Evolutionary conservation across 345 rosid species (phyloP).

Genomic region (Eucalyptus polyanthemos): DNA sequence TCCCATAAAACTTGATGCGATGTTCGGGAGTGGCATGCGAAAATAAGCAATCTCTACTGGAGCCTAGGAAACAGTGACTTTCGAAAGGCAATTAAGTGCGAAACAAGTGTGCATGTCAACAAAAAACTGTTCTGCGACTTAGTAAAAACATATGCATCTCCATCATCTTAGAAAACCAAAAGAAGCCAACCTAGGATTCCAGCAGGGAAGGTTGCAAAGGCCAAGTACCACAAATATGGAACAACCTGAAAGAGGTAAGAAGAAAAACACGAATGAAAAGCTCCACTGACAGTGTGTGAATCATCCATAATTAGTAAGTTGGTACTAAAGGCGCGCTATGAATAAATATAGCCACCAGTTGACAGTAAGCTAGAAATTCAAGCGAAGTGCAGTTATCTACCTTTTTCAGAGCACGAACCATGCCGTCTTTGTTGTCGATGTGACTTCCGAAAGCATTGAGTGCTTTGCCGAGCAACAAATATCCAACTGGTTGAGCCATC

Average conservation of each 20-base stretch:
- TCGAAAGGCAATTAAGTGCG: background rate
- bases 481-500: constrained; percentile 48
- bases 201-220: constrained; percentile 58
- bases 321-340: background rate
- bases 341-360: background rate
- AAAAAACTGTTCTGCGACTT: background rate
- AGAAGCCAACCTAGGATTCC: constrained; percentile 40
- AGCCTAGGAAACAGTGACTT: background rate
- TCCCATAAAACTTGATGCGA: background rate
- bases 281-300: background rate
- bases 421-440: constrained; percentile 1
- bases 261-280: background rate
- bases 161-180: background rate
- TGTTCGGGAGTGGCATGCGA: background rate
- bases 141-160: background rate
- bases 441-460: constrained; percentile 38
- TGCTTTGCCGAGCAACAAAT: constrained; percentile 48
- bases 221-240: constrained; percentile 65
- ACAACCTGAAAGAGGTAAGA: constrained; percentile 17
- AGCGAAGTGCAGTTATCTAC: background rate
- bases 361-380: background rate
- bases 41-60: background rate
- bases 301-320: background rate
- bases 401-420: constrained; percentile 26
- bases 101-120: background rate